phyloP scores from a whole-genome alignment of 768 basidiomycete species.

The Rubroboletus pulcherrimus region DNA sequence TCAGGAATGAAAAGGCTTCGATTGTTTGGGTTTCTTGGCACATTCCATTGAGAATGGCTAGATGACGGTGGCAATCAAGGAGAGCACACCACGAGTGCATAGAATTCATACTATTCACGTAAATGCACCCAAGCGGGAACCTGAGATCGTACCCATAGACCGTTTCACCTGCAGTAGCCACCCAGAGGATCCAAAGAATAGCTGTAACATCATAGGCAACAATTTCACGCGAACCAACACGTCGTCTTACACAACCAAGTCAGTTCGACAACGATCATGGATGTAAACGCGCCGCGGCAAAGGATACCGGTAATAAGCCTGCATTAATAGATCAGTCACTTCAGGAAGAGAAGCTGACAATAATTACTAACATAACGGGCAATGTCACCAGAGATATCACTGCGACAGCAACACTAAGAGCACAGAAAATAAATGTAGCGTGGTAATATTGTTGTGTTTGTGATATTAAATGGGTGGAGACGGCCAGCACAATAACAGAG shows the following conservation, averaged over 20 bases:
- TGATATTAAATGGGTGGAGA: slow-evolving; percentile 28
- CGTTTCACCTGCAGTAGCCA: slow-evolving; percentile 33
- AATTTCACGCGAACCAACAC: neutral
- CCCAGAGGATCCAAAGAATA: slow-evolving; percentile 38
- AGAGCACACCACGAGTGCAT: neutral
- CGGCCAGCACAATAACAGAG: slow-evolving; percentile 30
- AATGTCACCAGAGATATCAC: slow-evolving; percentile 30
- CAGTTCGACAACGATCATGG: slow-evolving; percentile 37
- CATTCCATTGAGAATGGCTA: slow-evolving; percentile 10
- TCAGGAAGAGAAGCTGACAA: neutral
- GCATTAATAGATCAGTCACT: neutral
- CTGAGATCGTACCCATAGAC: neutral
- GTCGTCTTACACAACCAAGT: slow-evolving; percentile 33
- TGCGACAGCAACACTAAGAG: slow-evolving; percentile 29
- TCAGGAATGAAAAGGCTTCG: slow-evolving; percentile 35
- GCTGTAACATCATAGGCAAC: slow-evolving; percentile 15
- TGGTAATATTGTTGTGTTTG: slow-evolving; percentile 9
- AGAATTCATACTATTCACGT: slow-evolving; percentile 2
- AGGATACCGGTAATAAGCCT: slow-evolving; percentile 36
- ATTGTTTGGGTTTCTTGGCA: slow-evolving; percentile 33
- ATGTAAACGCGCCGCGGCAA: slow-evolving; percentile 37
- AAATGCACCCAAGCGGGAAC: slow-evolving; percentile 13
- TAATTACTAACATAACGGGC: slow-evolving; percentile 23
- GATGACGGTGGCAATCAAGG: neutral
- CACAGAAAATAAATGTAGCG: slow-evolving; percentile 20